These are phyloP conservation scores for Klebsormidium nitens DNA, from an alignment of 139 green algal genomes.

Conservation along the genomic window DNA sequence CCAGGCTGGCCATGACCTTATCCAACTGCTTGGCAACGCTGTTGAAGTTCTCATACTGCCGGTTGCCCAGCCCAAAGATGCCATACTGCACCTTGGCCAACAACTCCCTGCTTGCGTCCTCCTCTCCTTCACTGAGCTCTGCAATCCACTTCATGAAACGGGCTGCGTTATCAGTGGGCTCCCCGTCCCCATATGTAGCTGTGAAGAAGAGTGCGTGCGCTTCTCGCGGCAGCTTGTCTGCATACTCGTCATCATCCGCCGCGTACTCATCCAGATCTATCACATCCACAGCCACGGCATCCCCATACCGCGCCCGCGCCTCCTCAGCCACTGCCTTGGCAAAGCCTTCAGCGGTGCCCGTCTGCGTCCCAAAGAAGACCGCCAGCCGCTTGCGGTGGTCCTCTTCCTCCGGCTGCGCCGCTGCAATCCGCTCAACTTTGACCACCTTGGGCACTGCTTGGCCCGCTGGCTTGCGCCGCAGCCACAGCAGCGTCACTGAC, in stretches of 20 bases:
- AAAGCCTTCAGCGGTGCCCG: conserved; percentile 23
- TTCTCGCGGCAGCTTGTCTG: not conserved
- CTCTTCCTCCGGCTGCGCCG: too few relatives aligned
- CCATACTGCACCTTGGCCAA: conserved; percentile 51
- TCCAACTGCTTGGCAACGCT: conserved; percentile 49
- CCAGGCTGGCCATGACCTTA: conserved; percentile 50
- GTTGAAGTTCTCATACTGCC: conserved; percentile 98
- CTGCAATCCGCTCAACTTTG: too few relatives aligned
- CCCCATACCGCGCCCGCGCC: not conserved
- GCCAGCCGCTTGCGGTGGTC: too few relatives aligned
- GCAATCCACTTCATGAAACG: conserved; percentile 80
- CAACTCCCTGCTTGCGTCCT: conserved; percentile 24
- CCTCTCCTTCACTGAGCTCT: conserved; percentile 17
- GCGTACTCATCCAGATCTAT: not conserved
- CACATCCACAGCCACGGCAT: conserved; percentile 4
- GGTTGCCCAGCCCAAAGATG: conserved; percentile 95
- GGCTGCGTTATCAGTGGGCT: conserved; percentile 86
- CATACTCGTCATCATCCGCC: conserved; percentile 4
- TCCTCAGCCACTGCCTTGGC: conserved; percentile 13
- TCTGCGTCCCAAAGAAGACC: conserved; percentile 26
- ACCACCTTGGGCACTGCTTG: too few relatives aligned
- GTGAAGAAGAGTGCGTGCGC: conserved; percentile 9
- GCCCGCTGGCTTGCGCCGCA: too few relatives aligned
- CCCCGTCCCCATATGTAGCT: conserved; percentile 88
- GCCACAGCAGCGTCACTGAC: too few relatives aligned